phyloP scores from a whole-genome alignment of 192 early-diverging fungal genomes.

The Podochytrium sp. region DNA sequence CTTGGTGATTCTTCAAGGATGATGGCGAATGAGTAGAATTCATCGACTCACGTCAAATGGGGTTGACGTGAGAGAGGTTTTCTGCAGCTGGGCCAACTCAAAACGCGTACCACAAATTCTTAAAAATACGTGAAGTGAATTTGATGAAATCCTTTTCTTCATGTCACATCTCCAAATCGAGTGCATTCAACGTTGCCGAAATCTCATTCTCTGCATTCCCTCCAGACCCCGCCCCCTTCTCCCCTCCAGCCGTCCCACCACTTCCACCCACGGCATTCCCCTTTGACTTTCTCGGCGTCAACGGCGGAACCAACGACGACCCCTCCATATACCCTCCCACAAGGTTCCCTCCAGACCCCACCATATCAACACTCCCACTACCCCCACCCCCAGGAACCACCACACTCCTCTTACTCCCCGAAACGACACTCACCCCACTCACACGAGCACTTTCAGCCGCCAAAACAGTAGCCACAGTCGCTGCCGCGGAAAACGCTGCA shows the following conservation, averaged over 20 bases:
- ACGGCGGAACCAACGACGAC: background rate
- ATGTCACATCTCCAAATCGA: constrained; percentile 33
- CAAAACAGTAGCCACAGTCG: too few species aligned
- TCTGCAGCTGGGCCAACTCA: too few species aligned
- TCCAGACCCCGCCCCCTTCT: background rate
- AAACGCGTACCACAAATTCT: too few species aligned
- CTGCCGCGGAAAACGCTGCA: too few species aligned
- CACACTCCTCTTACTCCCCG: background rate
- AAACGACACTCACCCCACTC: background rate
- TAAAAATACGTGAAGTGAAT: too few species aligned
- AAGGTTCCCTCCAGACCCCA: background rate
- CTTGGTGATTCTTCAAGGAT: too few species aligned
- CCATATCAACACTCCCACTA: background rate
- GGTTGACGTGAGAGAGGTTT: too few species aligned
- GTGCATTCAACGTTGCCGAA: constrained; percentile 21
- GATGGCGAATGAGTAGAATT: too few species aligned
- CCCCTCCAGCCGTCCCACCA: background rate
- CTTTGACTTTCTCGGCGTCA: background rate
- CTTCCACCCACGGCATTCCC: background rate
- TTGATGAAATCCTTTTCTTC: too few species aligned
- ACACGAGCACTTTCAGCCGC: background rate
- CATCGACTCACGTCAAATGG: too few species aligned
- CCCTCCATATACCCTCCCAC: background rate
- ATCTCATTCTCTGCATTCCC: background rate
- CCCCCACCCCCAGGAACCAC: background rate